Conservation (phyloP, 495 filamentous ascomycete genomes). For the Penicillium canescens region DNA sequence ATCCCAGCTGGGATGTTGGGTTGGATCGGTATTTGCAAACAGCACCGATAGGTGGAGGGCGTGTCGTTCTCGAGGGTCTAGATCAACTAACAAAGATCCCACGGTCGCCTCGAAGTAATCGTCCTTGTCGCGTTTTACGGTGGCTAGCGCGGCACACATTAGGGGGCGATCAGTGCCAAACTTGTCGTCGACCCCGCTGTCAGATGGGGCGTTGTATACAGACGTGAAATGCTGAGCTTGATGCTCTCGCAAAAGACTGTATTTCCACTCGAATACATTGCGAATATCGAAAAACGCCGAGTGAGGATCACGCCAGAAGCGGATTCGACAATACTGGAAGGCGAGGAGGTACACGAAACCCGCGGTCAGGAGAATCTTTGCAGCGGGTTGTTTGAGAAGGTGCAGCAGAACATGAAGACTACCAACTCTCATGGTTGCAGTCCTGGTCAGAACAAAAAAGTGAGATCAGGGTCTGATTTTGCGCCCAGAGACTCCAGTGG, state of each 20-base stretch:
- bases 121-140: constrained; percentile 26
- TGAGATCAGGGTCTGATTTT: too few species aligned
- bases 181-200: background rate
- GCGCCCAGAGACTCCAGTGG: too few species aligned
- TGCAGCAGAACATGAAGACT: background rate
- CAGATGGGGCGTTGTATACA: constrained; percentile 16
- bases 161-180: constrained; percentile 9
- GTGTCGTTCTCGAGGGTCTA: constrained; percentile 44
- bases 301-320: constrained; percentile 42
- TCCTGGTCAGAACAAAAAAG: too few species aligned
- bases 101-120: constrained; percentile 49
- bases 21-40: constrained; percentile 51
- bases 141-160: constrained; percentile 33
- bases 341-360: constrained; percentile 26
- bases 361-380: constrained; percentile 15
- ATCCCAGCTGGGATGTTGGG: constrained; percentile 45
- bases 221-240: constrained; percentile 37
- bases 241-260: constrained; percentile 37
- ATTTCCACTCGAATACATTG: constrained; percentile 37
- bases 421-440: too few species aligned
- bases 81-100: constrained; percentile 50
- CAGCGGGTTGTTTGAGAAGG: constrained; percentile 5
- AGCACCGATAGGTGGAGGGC: constrained; percentile 49
- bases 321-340: constrained; percentile 25
- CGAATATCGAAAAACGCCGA: constrained; percentile 43